phyloP scores from a whole-genome alignment of 306 rosid genomes.

The Abrus precatorius region DNA sequence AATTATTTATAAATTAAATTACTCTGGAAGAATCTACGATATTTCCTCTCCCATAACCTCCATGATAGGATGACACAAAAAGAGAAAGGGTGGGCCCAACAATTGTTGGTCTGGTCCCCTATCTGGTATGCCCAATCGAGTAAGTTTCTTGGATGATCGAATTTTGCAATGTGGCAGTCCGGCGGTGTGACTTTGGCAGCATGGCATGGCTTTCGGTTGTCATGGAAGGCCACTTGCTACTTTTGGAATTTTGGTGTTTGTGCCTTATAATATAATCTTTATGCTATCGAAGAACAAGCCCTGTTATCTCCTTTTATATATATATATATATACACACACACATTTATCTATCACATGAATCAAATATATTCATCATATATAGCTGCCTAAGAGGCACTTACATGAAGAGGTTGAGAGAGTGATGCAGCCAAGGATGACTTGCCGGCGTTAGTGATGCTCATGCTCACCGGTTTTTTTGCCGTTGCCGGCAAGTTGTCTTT shows the following conservation, averaged over 20 bases:
- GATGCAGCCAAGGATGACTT: conserved; percentile 66
- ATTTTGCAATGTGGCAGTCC: conserved; percentile 25
- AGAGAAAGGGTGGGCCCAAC: conserved; percentile 33
- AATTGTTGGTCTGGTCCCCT: conserved; percentile 47
- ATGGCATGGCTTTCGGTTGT: conserved; percentile 47
- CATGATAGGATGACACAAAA: conserved; percentile 19
- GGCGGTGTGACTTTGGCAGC: conserved; percentile 38
- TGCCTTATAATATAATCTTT: conserved; percentile 7
- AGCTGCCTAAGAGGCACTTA: conserved; percentile 50
- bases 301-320: conserved; percentile 20
- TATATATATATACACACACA: background rate
- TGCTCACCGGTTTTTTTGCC: background rate
- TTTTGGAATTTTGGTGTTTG: conserved; percentile 45
- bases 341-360: background rate
- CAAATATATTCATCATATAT: background rate
- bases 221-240: conserved; percentile 47
- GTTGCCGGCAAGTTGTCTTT: conserved; percentile 54
- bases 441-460: conserved; percentile 42
- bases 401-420: conserved; percentile 54
- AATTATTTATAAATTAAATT: too few relatives aligned
- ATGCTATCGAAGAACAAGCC: background rate
- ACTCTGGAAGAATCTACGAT: too few relatives aligned
- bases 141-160: conserved; percentile 25
- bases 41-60: too few relatives aligned
- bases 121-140: conserved; percentile 47